Base-by-base conservation (phyloP, 352 stramenopile species). In the Phytophthora megakarya region DNA sequence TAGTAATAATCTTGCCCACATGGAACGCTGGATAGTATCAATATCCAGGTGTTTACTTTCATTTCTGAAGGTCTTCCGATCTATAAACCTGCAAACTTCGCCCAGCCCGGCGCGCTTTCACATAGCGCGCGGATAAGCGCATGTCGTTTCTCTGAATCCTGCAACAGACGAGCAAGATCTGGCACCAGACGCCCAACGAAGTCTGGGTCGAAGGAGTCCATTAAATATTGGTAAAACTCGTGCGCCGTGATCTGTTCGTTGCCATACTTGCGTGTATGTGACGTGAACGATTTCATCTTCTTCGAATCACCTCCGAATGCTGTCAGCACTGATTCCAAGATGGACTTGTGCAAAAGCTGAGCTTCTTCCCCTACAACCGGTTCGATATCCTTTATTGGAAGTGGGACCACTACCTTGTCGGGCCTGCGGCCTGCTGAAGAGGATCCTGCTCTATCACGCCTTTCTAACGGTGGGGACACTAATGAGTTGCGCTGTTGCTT, bases 221-320 rank as follows among this genome's bases (percentile, higher is more conserved):
- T 94, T 82, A 95, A 86, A 86, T 95, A 95, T 62, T 91, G 81
- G 72, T 95, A 95, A 67, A 93, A 95, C 51, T 95, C 85, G 26
- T 87, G 79, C 8, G 87, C 87, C n/a, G 83, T 87, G 67, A 95
- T 88, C 65, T 93, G 81, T 55, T 95, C 84, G 46, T 77, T 86
- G 54, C 87, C 87, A 53, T 92, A 95, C 57, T 94, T 93, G 55
- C 87, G 87, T 30, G 87, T 86, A 46, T 92, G 90, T 30, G 78
- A 86, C 26, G 85, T 94, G 49, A 95, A 95, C 25, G 77, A 74
- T 59, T 95, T 94, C 82, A 95, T 92, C 60, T 90, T 89, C 75
- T 91, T 91, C 13, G 77, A 21, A 50, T 95, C 87, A 16, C 85
- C 85, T 40, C 72, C 51, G 47, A 95, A 93, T 10, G 86, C 82